A percentile compares a stretch with the other conserved stretches of the same genome.
Evolutionary conservation across 2,329 filamentous ascomycete genomes (phyloP).

Genomic region (Arthrobotrys conoides): DNA sequence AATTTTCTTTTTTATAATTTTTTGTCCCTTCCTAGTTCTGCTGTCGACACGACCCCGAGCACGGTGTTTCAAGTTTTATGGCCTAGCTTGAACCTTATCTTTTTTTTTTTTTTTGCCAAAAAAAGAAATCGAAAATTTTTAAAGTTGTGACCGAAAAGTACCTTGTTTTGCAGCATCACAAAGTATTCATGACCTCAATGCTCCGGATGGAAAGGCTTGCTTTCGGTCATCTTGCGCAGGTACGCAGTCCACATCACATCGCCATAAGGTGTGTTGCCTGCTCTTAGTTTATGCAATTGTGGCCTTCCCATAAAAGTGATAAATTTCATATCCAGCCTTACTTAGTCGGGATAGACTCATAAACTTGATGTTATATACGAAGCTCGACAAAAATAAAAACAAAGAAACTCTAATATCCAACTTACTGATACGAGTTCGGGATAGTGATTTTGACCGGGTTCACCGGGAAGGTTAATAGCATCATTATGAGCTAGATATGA

Average conservation of each 20-base stretch:
- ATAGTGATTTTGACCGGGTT: constrained; percentile 3
- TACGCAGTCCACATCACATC: not conserved
- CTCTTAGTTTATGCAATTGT: constrained; percentile 8
- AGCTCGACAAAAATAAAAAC: not conserved
- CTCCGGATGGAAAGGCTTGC: constrained; percentile 49
- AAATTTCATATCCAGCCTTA: not conserved
- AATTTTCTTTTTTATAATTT: constrained; percentile 34
- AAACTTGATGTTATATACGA: constrained; percentile 5
- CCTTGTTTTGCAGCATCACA: constrained; percentile 42
- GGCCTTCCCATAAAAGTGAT: constrained; percentile 1
- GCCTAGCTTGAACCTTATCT: constrained; percentile 13
- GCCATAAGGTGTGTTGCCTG: constrained; percentile 5
- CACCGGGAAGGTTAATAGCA: not conserved
- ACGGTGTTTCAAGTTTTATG: constrained; percentile 40
- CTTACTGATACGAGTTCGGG: not conserved
- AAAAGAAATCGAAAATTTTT: constrained; percentile 25
- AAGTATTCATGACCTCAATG: constrained; percentile 39
- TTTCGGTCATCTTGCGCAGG: constrained; percentile 13
- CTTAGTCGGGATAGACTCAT: not conserved
- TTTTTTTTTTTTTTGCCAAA: constrained; percentile 8
- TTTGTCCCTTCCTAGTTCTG: not conserved
- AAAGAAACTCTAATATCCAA: not conserved
- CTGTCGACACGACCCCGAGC: constrained; percentile 10
- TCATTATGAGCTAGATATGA: not conserved
- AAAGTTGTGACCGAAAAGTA: constrained; percentile 31